phyloP scores from a whole-genome alignment of 768 basidiomycete species.

The Melanogaster broomeanus region DNA sequence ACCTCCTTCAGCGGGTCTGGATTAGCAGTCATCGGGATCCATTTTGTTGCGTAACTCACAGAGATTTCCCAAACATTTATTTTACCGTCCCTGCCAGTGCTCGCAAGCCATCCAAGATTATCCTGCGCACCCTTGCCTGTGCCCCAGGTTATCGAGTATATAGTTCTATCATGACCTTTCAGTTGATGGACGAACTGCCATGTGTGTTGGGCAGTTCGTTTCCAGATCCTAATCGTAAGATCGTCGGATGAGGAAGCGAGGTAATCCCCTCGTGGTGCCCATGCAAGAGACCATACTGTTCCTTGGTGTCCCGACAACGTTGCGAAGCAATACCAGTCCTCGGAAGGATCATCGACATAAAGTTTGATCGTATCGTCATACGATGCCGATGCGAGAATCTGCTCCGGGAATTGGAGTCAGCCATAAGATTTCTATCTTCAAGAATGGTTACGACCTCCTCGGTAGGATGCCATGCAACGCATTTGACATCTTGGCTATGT shows the following conservation, averaged over 20 bases:
- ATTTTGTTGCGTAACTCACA: conserved; percentile 37
- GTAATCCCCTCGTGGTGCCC: conserved; percentile 74
- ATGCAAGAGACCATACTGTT: conserved; percentile 92
- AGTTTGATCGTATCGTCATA: conserved; percentile 97
- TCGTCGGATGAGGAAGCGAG: conserved; percentile 90
- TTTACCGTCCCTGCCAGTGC: conserved; percentile 81
- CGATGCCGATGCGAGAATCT: conserved; percentile 95
- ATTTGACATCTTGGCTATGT: conserved; percentile 95
- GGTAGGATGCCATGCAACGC: conserved; percentile 89
- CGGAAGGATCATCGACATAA: conserved; percentile 88
- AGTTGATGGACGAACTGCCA: conserved; percentile 67
- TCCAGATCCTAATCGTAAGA: conserved; percentile 84
- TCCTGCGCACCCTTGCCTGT: conserved; percentile 36
- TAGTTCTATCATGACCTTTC: conserved; percentile 65
- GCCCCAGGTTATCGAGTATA: conserved; percentile 84
- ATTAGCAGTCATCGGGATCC: background rate
- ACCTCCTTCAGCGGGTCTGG: conserved; percentile 15
- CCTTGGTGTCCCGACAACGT: conserved; percentile 81
- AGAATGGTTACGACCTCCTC: conserved; percentile 70
- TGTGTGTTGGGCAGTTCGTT: conserved; percentile 56
- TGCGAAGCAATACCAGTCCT: conserved; percentile 90
- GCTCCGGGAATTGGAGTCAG: conserved; percentile 23
- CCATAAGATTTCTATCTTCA: background rate
- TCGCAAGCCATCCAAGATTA: conserved; percentile 80
- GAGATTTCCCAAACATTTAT: conserved; percentile 80